Conservation (phyloP, 1,284 basidiomycete genomes). For the Testicularia cyperi region DNA sequence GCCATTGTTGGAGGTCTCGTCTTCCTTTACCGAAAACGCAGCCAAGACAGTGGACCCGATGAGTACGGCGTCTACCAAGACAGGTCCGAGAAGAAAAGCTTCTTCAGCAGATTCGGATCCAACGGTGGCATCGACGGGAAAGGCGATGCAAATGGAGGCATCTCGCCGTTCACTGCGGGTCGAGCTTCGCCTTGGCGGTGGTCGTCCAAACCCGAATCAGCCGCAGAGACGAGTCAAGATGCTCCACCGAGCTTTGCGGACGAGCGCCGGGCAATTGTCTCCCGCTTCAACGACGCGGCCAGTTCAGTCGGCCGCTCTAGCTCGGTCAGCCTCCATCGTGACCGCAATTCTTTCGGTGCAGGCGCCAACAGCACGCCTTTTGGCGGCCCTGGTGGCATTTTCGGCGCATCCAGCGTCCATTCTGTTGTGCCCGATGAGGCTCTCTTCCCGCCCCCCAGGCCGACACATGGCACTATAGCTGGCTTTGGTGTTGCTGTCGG, state of each 20-base stretch:
- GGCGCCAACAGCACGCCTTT: too few species aligned
- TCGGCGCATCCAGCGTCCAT: slow-evolving; percentile 21
- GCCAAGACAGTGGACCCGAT: slow-evolving; percentile 12
- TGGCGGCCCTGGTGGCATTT: not conserved
- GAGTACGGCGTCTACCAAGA: slow-evolving; percentile 25
- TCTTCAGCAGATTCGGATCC: slow-evolving; percentile 18
- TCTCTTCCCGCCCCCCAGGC: slow-evolving; percentile 33
- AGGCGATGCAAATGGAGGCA: slow-evolving; percentile 9
- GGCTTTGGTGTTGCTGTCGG: not conserved
- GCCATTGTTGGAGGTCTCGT: slow-evolving; percentile 5
- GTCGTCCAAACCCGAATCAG: too few species aligned
- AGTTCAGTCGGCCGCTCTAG: slow-evolving; percentile 21
- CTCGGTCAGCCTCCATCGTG: slow-evolving; percentile 24
- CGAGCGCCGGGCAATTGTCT: slow-evolving; percentile 9
- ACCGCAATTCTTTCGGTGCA: slow-evolving; percentile 16
- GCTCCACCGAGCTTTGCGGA: slow-evolving; percentile 2
- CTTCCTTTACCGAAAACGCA: slow-evolving; percentile 7
- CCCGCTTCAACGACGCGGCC: slow-evolving; percentile 8
- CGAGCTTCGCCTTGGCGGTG: slow-evolving; percentile 16
- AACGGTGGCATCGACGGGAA: slow-evolving; percentile 8
- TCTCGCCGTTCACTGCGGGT: slow-evolving; percentile 26
- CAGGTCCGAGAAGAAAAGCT: slow-evolving; percentile 15
- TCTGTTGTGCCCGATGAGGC: slow-evolving; percentile 36
- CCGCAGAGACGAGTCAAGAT: too few species aligned
- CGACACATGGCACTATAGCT: slow-evolving; percentile 3